Base-by-base conservation (phyloP, 208 protist species). In the Porcisia deanei region DNA sequence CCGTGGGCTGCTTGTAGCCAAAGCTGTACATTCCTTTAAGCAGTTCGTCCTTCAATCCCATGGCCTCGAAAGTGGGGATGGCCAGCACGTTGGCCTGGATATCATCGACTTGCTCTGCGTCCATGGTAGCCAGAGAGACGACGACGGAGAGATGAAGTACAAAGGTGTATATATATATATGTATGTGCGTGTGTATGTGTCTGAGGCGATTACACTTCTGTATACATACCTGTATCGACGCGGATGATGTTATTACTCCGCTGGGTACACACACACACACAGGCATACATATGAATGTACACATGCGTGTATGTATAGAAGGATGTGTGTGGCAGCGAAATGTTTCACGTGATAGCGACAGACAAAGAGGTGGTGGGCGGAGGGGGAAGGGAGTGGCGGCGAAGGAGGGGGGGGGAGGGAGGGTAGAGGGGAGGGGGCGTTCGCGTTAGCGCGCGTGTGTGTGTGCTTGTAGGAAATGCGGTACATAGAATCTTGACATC, bases 1-100 rank as follows among this genome's bases (percentile, higher is more conserved):
- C 98, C 14, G 98, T 99, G 20, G 99, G 99, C 71, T 97, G 87
- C 83, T 99, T 96, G 85, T 99, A 99, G 53, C 98, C 99, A 81
- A 99, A 99, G 45, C 91, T 93, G 87, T 99, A 99, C 87, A 99
- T 99, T 54, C 99, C 95, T 52, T 86, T 91, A 55, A 98, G 86
- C 0, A 98, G 87, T 8, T 97, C 90, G 57, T 90, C 78, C 81
- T 95, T 94, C 25, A 98, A 82, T 20, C 88, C 86, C 93, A 97
- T 97, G 43, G 88, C 82, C 84, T 98, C 93, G 73, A 98, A 98
- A 57, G 90, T 95, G 30, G 89, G 85, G 61, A 97, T 91, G 73
- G 90, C 88, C 34, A 88, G 81, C 34, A 95, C 93, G 66, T 97
- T 97, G 69, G 93, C 93, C 80, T 95, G 90, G n/a, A 94, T 86